A percentile compares a stretch with the other conserved stretches of the same genome.
Evolutionary conservation across 2,329 filamentous ascomycete species (phyloP).

Genomic region (Aureobasidium zeae): DNA sequence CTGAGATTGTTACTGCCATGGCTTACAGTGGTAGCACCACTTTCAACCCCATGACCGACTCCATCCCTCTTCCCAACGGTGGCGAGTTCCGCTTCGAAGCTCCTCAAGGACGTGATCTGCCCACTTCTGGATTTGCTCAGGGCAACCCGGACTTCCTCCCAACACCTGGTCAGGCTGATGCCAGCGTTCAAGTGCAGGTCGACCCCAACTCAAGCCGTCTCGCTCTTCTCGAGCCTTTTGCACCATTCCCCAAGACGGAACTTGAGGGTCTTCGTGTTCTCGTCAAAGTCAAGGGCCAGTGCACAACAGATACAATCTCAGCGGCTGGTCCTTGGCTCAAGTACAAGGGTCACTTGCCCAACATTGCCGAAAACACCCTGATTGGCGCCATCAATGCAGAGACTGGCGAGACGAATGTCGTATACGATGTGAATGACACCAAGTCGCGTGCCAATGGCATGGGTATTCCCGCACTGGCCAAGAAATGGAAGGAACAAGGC

Average conservation of each 20-base stretch:
- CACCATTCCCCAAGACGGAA: slow-evolving; percentile 67
- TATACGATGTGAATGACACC: slow-evolving; percentile 74
- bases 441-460: slow-evolving; percentile 35
- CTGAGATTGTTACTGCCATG: slow-evolving; percentile 94
- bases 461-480: slow-evolving; percentile 79
- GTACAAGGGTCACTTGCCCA: slow-evolving; percentile 97
- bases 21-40: slow-evolving; percentile 80
- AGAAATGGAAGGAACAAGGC: slow-evolving; percentile 66
- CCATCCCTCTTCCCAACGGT: slow-evolving; percentile 69
- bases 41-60: slow-evolving; percentile 92
- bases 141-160: slow-evolving; percentile 69
- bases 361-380: slow-evolving; percentile 94
- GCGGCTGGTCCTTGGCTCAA: slow-evolving; percentile 96
- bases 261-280: slow-evolving; percentile 73
- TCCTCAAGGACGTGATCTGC: slow-evolving; percentile 53
- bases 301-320: slow-evolving; percentile 97
- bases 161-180: slow-evolving; percentile 60
- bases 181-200: slow-evolving; percentile 63
- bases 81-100: slow-evolving; percentile 72
- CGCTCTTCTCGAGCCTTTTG: slow-evolving; percentile 83
- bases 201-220: slow-evolving; percentile 82
- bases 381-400: slow-evolving; percentile 90
- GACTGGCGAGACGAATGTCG: slow-evolving; percentile 84
- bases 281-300: slow-evolving; percentile 95
- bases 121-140: slow-evolving; percentile 66